These are phyloP conservation scores for Cyclotella kingstonii DNA, from an alignment of 108 stramenopile genomes.

Conservation along the genomic window DNA sequence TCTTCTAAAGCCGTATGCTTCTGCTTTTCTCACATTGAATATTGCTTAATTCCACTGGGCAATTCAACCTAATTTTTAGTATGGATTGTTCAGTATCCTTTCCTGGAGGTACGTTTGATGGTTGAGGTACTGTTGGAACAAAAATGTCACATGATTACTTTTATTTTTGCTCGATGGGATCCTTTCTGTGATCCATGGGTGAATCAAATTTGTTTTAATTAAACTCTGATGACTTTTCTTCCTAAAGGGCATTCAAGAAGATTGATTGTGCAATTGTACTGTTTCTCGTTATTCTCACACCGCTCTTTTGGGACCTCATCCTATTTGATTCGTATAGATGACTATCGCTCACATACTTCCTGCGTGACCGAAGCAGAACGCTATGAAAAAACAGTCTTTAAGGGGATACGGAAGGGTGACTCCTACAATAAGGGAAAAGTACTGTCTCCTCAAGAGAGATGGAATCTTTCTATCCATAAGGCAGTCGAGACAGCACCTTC, in stretches of 20 bases:
- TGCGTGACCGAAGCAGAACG: slow-evolving; percentile 87
- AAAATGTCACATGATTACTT: slow-evolving; percentile 33
- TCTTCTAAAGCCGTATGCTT: too few relatives aligned
- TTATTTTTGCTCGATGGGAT: slow-evolving; percentile 45
- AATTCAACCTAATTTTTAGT: slow-evolving; percentile 2
- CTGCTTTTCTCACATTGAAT: not conserved
- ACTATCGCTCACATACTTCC: slow-evolving; percentile 79
- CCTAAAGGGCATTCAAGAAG: not conserved
- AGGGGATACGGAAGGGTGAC: slow-evolving; percentile 38
- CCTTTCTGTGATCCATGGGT: slow-evolving; percentile 61
- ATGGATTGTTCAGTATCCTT: slow-evolving; percentile 82
- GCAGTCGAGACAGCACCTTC: slow-evolving; percentile 57
- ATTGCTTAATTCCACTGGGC: not conserved
- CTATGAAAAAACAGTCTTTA: slow-evolving; percentile 69
- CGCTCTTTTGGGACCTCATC: not conserved
- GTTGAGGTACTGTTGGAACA: not conserved
- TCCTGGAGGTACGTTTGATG: slow-evolving; percentile 69
- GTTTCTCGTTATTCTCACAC: not conserved
- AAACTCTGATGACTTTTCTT: slow-evolving; percentile 74
- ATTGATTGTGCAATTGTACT: not conserved
- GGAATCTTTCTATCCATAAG: slow-evolving; percentile 62
- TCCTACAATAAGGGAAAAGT: slow-evolving; percentile 46
- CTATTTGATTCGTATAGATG: slow-evolving; percentile 53
- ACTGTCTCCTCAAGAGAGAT: slow-evolving; percentile 70
- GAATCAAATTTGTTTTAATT: slow-evolving; percentile 91